Base-by-base conservation (phyloP, 768 basidiomycete species). In the Amanita pallidorosea region DNA sequence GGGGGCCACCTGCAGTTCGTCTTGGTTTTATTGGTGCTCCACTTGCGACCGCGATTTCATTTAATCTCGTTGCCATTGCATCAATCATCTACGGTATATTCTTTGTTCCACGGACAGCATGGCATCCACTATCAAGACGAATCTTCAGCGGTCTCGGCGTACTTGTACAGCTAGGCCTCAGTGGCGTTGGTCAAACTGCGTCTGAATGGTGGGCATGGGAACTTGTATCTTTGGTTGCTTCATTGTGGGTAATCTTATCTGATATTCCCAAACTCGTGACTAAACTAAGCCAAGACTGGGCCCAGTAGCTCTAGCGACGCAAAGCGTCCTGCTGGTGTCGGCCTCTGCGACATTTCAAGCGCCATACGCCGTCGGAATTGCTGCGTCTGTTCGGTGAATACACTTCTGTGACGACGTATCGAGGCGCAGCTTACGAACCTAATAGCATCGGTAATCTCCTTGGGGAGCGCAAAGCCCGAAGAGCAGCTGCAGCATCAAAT, bases 191-290 rank as follows among this genome's bases (percentile, higher is more conserved):
- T 0, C 90, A 92, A 63, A 84, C 80, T 3, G 89, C 88, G 1
- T 82, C 80, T 3, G 95, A 96, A 65, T 98, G 94, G 95, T 97
- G 94, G 92, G 84, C 86, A 35, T 95, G 95, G 95, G 93, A 96
- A 66, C 74, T 91, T 5, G 66, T 87, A 29, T 83, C 82, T 20
- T 68, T 79, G 2, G 75, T 71, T 5, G 77, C 77, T 3, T 74
- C 72, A 54, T 57, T 74, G 69, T 74, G 55, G 53, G 72, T 62
- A 17, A 35, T 3, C 71, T 62, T n/a, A 37, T 2, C 25, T 45
- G 12, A 18, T 20, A 37, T 42, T 43, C 7, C 6, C 42, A 13
- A 40, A 37, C 1, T 27, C 2, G 18, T 25, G 8, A 37, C 11
- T 50, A 27, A 18, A 13, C 5, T n/a, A 34, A 13, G 13, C 9